Evolutionary conservation across 164 flowering plant genomes (phyloP), one percentile per base, ranked within the genome.

Genomic region (Magnolia officinalis): DNA sequence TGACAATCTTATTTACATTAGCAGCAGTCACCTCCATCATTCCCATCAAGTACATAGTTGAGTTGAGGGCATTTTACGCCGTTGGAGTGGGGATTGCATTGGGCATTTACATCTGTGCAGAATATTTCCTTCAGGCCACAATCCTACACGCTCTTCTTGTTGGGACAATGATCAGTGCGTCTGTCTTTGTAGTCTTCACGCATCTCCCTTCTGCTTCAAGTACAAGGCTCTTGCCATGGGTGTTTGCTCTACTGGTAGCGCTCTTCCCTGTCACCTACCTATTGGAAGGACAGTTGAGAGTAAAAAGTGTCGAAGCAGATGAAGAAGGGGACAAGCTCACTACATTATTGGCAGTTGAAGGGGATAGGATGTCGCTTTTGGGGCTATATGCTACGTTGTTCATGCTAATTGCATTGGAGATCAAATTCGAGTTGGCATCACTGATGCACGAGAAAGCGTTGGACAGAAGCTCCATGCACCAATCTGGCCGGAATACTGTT

Each of bases 131-230:
- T 23, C 96, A 90, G 80, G 86, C 97, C 1, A 75, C 86, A 6
- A 79, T 96, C 45, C 82, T 96, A 65, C 98, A 96, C 74, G 86
- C 81, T 37, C 93, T 96, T 19, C 85, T 96, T 73, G 88, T 92
- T 74, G 87, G 87, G 9, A 91, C 97, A 69, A 88, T 92, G 89
- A 88, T 91, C 70, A 89, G 92, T 78, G 76, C 98, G 31, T 94
- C 95, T 31, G 88, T 96, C 20, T 92, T 96, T 82, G 94, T 90
- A 37, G 90, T 96, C 75, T 96, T 96, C 85, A 91, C 98, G 6
- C 98, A 92, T 81, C 84, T 94, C 37, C 98, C 99, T 24, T 96
- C 99, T 73, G 97, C 98, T 61, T 96, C 97, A 18, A 96, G 99
- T 88, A 84, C 97, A 64, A 91, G 85, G 82, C 80, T 90, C 49